Evolutionary conservation across 176 grass and related monocot species (phyloP).

Genomic region (Tuctoria greenei): DNA sequence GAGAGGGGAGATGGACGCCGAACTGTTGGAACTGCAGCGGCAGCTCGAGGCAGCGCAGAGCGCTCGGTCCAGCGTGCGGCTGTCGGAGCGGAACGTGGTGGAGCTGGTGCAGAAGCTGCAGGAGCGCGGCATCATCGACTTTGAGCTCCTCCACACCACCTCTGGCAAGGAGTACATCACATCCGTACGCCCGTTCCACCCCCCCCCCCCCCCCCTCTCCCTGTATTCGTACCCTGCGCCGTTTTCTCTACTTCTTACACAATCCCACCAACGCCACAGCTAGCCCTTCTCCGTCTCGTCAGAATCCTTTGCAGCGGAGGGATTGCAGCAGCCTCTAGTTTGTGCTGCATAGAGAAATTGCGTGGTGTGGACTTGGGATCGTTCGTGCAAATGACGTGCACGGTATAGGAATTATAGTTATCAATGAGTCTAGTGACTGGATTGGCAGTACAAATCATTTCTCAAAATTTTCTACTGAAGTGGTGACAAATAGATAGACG

Average conservation of each 20-base stretch:
- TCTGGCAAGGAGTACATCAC: slow-evolving; percentile 98
- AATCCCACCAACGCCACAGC: not conserved
- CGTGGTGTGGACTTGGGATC: not conserved
- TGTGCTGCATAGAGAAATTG: not conserved
- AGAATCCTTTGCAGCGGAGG: not conserved
- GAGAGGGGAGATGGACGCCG: slow-evolving; percentile 63
- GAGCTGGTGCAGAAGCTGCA: slow-evolving; percentile 85
- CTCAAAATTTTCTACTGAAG: not conserved
- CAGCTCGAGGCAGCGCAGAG: slow-evolving; percentile 97
- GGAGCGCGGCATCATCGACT: slow-evolving; percentile 78
- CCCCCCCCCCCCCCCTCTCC: not conserved
- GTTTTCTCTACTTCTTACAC: not conserved
- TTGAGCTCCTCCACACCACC: slow-evolving; percentile 82
- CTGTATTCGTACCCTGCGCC: not conserved
- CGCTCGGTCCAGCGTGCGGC: slow-evolving; percentile 79
- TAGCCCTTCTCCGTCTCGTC: not conserved
- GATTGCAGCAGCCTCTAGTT: not conserved
- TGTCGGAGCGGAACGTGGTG: slow-evolving; percentile 93
- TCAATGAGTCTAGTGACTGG: not conserved
- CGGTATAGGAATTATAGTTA: not conserved
- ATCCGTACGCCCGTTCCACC: slow-evolving; percentile 42
- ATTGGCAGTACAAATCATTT: not conserved
- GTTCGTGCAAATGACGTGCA: not conserved
- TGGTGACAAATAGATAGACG: not conserved
- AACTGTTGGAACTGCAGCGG: slow-evolving; percentile 86